These are phyloP conservation scores for Trametes cingulata DNA, from an alignment of 768 basidiomycete species.

Conservation along the genomic window DNA sequence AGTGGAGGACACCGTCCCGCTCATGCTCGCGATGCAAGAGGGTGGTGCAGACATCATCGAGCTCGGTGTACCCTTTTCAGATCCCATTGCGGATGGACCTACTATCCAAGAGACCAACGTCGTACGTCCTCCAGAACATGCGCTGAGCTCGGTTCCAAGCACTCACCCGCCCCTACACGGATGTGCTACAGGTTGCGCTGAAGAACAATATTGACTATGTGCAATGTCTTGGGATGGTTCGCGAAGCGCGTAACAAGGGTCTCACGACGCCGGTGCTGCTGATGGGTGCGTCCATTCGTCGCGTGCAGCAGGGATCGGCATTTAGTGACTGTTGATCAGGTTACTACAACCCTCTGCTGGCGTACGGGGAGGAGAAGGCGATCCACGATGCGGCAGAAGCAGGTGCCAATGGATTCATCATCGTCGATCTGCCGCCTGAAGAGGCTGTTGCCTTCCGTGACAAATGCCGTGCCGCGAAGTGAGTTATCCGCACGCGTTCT, in stretches of 20 bases:
- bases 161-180: slow-evolving; percentile 9
- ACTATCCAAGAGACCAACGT: slow-evolving; percentile 92
- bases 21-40: slow-evolving; percentile 88
- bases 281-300: slow-evolving; percentile 63
- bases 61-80: slow-evolving; percentile 93
- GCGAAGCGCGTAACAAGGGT: slow-evolving; percentile 78
- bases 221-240: slow-evolving; percentile 71
- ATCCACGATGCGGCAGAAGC: slow-evolving; percentile 87
- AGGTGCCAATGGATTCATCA: slow-evolving; percentile 96
- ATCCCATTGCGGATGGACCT: slow-evolving; percentile 95
- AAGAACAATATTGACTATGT: slow-evolving; percentile 77
- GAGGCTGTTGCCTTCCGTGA: slow-evolving; percentile 90
- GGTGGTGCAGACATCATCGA: slow-evolving; percentile 96
- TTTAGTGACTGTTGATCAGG: slow-evolving; percentile 51
- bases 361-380: slow-evolving; percentile 93
- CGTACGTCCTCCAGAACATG: slow-evolving; percentile 48
- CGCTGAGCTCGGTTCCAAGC: neutral
- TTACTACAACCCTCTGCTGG: slow-evolving; percentile 95
- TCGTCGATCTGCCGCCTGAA: slow-evolving; percentile 97
- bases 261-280: slow-evolving; percentile 86
- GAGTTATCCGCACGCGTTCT: slow-evolving; percentile 33
- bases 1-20: slow-evolving; percentile 75
- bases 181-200: slow-evolving; percentile 67
- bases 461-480: slow-evolving; percentile 83
- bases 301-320: neutral